Conservation (phyloP, 768 basidiomycete genomes). For the Lactifluus volemus region DNA sequence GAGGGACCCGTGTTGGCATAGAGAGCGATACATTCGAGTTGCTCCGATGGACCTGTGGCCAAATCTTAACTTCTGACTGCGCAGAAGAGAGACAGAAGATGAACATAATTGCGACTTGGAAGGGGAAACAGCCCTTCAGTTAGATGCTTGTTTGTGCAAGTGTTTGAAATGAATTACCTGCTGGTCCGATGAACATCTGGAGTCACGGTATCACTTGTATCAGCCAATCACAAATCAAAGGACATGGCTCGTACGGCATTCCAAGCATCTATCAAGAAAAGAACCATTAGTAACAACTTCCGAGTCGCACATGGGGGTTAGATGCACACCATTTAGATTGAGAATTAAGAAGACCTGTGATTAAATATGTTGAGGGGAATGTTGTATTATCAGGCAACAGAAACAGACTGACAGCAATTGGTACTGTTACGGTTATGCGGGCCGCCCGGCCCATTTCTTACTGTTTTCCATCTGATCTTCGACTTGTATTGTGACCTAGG, state of each 20-base stretch:
- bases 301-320: background rate
- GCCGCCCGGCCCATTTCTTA: no score
- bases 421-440: no score
- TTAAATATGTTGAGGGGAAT: background rate
- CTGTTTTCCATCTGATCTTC: no score
- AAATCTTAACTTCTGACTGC: background rate
- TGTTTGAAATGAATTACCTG: background rate
- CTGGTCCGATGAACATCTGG: background rate
- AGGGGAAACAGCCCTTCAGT: background rate
- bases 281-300: background rate
- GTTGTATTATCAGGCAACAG: background rate
- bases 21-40: background rate
- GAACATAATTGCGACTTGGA: background rate
- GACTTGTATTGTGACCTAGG: no score
- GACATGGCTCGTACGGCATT: background rate
- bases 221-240: background rate
- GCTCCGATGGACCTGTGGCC: background rate
- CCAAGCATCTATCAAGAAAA: background rate
- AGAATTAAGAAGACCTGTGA: background rate
- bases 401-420: background rate
- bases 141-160: background rate
- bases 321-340: background rate
- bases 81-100: background rate
- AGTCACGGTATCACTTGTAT: background rate
- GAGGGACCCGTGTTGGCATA: background rate